A percentile compares a stretch with the other conserved stretches of the same genome.
These are phyloP conservation scores for Vitis vinifera DNA, from an alignment of 164 flowering plant species.

Conservation along the genomic window ASM3070453v1 NC_081808.1:24083001-24083500, in stretches of 20 bases:
- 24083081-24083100: no score
- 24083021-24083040: no score
- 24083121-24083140: constrained; percentile 58
- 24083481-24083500: constrained; percentile 91
- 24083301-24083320: constrained; percentile 56
- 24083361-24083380: constrained; percentile 93
- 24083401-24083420: constrained; percentile 62
- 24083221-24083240: constrained; percentile 58
- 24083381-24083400: constrained; percentile 93
- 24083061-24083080: no score
- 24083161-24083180: constrained; percentile 67
- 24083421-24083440: constrained; percentile 61
- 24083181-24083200: constrained; percentile 94
- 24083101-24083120: no score
- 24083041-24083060: no score
- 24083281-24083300: constrained; percentile 74
- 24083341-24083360: constrained; percentile 86
- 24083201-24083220: constrained; percentile 97
- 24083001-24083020: no score
- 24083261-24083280: constrained; percentile 89
- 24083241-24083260: constrained; percentile 58
- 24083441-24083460: constrained; percentile 96
- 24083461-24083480: constrained; percentile 60
- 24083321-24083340: constrained; percentile 39
- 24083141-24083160: constrained; percentile 89